Evolutionary conservation across 495 filamentous ascomycete genomes (phyloP), one percentile per base, ranked within the genome.

Genomic region (Aspergillus bridgeri): DNA sequence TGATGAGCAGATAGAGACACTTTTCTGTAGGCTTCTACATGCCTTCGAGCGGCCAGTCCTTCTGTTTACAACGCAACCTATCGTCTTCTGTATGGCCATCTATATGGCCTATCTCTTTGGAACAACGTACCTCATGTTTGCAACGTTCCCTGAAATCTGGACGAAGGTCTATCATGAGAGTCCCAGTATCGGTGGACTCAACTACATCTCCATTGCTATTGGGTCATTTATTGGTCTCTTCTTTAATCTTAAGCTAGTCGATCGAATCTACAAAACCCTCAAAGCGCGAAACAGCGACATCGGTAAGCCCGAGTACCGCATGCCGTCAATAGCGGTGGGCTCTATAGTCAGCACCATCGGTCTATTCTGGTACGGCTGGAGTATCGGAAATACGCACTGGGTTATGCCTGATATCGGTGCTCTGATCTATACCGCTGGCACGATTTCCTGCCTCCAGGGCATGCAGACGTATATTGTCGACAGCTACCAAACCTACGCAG

Each of bases 401-500:
- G 72, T 82, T 15, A 75, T 77, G 18, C 82, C 54, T 9, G 84
- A 89, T 59, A 81, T 91, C 53, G 89, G 89, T 2, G 79, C 79
- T 6, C 66, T 67, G 1, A 64, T 90, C 18, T 85, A 88, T 7
- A 29, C 69, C 5, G 62, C 70, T 0, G 86, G 86, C 3, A 76
- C 73, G 6, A 86, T 89, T 54, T 75, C 85, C 5, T 71, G 73
- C 0, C 86, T 86, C 58, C 86, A 89, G 69, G 85, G 82, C 59
- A 82, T 86, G 43, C 84, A 88, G 71, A 53, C 53, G 0, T 63
- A 63, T 29, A 24, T 63, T 15, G 49, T 59, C 3, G 60, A 63
- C 70, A 29, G 84, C 2, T 92, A 91, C 69, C 81, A 83, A n/a
- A 76, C 78, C 6, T 92, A 81, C 68, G 86, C 89, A 2, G 89